These are phyloP conservation scores for Nematocida displodere DNA, from an alignment of 371 early-diverging fungal genomes.

Conservation along the genomic window DNA sequence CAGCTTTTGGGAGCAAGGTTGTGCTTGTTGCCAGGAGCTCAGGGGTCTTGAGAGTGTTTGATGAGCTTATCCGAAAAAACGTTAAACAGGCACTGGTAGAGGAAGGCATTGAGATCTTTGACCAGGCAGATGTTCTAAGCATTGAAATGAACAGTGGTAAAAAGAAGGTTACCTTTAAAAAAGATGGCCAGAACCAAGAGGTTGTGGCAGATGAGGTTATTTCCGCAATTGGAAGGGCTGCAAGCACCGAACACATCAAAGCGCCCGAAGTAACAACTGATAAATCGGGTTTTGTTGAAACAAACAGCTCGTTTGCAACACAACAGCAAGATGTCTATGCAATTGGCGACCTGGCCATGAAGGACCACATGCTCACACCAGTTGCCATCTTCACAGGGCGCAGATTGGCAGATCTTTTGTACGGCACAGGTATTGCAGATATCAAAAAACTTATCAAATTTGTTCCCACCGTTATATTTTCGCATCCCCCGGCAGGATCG, in stretches of 20 bases:
- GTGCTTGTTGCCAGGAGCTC: slow-evolving; percentile 75
- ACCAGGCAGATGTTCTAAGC: slow-evolving; percentile 65
- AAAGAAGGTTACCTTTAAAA: not conserved
- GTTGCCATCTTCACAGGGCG: slow-evolving; percentile 73
- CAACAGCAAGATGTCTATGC: slow-evolving; percentile 70
- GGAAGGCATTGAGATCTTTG: slow-evolving; percentile 71
- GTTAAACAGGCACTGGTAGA: slow-evolving; percentile 72
- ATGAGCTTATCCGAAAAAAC: slow-evolving; percentile 74
- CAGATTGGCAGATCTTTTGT: slow-evolving; percentile 78
- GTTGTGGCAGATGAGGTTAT: slow-evolving; percentile 64
- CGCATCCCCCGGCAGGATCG: slow-evolving; percentile 78
- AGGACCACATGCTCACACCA: slow-evolving; percentile 78
- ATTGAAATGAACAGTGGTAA: not conserved
- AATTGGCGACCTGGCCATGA: slow-evolving; percentile 84
- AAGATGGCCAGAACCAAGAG: not conserved
- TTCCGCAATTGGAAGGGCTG: slow-evolving; percentile 73
- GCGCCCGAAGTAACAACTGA: slow-evolving; percentile 67
- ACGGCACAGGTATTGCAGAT: slow-evolving; percentile 71
- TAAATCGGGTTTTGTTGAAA: slow-evolving; percentile 73
- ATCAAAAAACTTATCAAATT: slow-evolving; percentile 68
- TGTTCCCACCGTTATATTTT: slow-evolving; percentile 89
- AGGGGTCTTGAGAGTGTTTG: slow-evolving; percentile 80
- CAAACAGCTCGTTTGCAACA: slow-evolving; percentile 73
- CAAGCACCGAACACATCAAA: slow-evolving; percentile 70
- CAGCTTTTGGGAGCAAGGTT: slow-evolving; percentile 75